Evolutionary conservation across 2,329 filamentous ascomycete species (phyloP).

Genomic region (Xylariales sp.): DNA sequence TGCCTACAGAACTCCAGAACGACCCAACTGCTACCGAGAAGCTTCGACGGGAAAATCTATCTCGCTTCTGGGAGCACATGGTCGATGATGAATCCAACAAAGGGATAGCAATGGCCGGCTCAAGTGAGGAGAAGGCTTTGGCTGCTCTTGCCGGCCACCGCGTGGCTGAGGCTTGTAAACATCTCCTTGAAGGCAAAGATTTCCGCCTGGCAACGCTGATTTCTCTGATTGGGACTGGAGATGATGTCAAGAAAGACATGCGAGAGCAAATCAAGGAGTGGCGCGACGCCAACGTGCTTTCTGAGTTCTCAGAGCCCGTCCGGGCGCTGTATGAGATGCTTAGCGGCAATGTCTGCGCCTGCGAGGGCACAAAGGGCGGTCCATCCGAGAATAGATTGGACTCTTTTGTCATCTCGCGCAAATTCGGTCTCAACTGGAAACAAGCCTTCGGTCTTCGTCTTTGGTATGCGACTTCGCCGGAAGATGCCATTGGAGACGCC

Average conservation of each 20-base stretch:
- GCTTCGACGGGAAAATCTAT: slow-evolving; percentile 60
- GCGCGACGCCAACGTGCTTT: slow-evolving; percentile 76
- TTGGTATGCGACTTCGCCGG: slow-evolving; percentile 74
- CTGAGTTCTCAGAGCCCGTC: slow-evolving; percentile 80
- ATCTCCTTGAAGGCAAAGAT: slow-evolving; percentile 70
- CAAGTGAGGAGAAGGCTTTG: slow-evolving; percentile 78
- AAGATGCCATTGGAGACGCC: slow-evolving; percentile 67
- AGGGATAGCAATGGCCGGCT: slow-evolving; percentile 53
- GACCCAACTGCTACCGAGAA: slow-evolving; percentile 28
- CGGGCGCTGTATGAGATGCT: slow-evolving; percentile 87
- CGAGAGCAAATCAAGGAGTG: slow-evolving; percentile 77
- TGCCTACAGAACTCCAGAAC: slow-evolving; percentile 35
- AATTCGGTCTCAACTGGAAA: slow-evolving; percentile 87
- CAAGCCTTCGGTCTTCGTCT: slow-evolving; percentile 87
- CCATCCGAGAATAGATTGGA: slow-evolving; percentile 75
- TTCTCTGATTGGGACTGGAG: slow-evolving; percentile 73
- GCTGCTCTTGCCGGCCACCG: slow-evolving; percentile 74
- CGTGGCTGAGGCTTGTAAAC: slow-evolving; percentile 76
- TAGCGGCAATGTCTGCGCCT: slow-evolving; percentile 80
- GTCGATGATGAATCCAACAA: slow-evolving; percentile 56
- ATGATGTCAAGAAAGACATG: slow-evolving; percentile 68
- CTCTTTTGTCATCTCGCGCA: slow-evolving; percentile 76
- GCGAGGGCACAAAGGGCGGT: slow-evolving; percentile 69
- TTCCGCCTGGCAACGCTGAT: slow-evolving; percentile 82
- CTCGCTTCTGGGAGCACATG: slow-evolving; percentile 61